Base-by-base conservation (phyloP, 2,329 filamentous ascomycete species). In the Apiospora aurea region DNA sequence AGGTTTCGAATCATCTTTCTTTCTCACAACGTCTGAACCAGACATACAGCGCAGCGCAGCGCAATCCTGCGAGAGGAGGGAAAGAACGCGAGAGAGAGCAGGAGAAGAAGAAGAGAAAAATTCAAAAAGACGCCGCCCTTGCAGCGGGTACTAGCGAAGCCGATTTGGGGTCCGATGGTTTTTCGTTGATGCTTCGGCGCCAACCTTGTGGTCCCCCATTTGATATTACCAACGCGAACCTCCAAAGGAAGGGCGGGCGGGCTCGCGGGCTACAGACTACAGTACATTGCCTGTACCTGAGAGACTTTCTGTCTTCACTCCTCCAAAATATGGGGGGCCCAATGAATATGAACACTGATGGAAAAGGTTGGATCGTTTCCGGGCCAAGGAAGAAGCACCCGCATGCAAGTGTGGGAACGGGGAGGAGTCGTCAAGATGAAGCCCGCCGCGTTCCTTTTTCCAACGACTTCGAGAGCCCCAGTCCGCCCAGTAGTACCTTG, bases 141-240 rank as follows among this genome's bases (percentile, higher is more conserved):
- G 57, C 57, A 64, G 57, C 57, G 57, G 57, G 57, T 64, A 64
- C 57, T 64, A 64, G 57, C 57, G 57, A 64, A 41, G 18, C 57
- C 57, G 57, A 64, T 64, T 64, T 64, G 57, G 57, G 57, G 57
- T 41, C 57, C 57, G 57, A 64, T 64, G 29, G 57, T 64, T 64
- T 61, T 64, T 64, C 57, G 41, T n/a, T 64, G 34, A 64, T 41
- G 57, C 57, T 64, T 64, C 57, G 57, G 57, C 34, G 57, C 57
- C 34, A 64, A 64, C 57, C 57, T 64, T 41, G 53, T 61, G 29
- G 57, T 64, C 34, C 57, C 26, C 57, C 29, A 64, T n/a, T n/a
- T 41, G 26, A 29, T 10, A 41, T n/a, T 64, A 64, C 57, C 57
- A 61, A 38, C 26, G 18, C 38, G 41, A 43, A 43, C 21, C 53